Evolutionary conservation across 192 early-diverging fungal genomes (phyloP).

Genomic region (Chytriomyces hyalinus): DNA sequence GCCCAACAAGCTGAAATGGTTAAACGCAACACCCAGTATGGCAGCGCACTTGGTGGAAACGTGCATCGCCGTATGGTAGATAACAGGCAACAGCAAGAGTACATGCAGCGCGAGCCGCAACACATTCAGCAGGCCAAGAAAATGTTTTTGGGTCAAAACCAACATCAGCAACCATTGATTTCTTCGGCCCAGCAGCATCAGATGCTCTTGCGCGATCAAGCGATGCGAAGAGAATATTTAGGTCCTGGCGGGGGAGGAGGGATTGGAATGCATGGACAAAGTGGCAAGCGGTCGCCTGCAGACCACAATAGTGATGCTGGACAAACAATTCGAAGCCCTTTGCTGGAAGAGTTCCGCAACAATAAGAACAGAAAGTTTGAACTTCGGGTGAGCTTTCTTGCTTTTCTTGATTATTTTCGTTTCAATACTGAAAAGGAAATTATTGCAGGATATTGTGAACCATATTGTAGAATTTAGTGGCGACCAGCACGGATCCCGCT

Average conservation of each 20-base stretch:
- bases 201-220: slow-evolving; percentile 53
- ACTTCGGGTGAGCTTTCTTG: slow-evolving; percentile 65
- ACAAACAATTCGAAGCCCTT: slow-evolving; percentile 75
- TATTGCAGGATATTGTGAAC: slow-evolving; percentile 82
- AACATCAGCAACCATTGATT: slow-evolving; percentile 9
- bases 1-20: slow-evolving; percentile 28
- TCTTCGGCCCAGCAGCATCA: background rate
- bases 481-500: slow-evolving; percentile 98
- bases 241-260: slow-evolving; percentile 5
- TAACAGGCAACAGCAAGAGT: slow-evolving; percentile 35
- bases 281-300: slow-evolving; percentile 6
- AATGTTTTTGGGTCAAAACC: slow-evolving; percentile 37
- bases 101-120: slow-evolving; percentile 61
- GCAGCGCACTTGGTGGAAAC: slow-evolving; percentile 33
- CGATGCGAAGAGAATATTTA: slow-evolving; percentile 55
- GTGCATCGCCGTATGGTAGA: slow-evolving; percentile 34
- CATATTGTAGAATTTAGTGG: slow-evolving; percentile 97
- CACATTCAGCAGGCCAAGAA: slow-evolving; percentile 39
- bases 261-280: background rate
- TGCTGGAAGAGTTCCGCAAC: slow-evolving; percentile 96
- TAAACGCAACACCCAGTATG: slow-evolving; percentile 20
- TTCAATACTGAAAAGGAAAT: background rate
- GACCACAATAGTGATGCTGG: slow-evolving; percentile 43
- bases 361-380: slow-evolving; percentile 98
- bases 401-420: background rate